Evolutionary conservation across 441 rosid species (phyloP).

Genomic region (Capsella rubella): DNA sequence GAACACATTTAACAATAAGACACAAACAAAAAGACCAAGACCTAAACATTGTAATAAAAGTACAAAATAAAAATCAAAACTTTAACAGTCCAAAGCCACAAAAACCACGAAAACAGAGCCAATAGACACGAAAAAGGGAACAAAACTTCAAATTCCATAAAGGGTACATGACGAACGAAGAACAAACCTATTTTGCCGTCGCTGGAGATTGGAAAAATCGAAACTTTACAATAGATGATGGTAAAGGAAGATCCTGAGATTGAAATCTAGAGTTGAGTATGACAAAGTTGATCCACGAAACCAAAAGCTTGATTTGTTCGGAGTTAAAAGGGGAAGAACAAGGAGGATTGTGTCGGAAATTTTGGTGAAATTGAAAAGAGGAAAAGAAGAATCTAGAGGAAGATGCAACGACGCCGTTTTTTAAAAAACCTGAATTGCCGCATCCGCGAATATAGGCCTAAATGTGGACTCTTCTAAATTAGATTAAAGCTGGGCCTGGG

Average conservation of each 20-base stretch:
- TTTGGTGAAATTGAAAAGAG: constrained; percentile 6
- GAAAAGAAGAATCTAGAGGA: constrained; percentile 37
- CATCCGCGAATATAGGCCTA: constrained; percentile 41
- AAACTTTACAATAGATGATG: neutral
- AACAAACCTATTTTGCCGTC: constrained; percentile 14
- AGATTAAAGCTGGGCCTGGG: constrained; percentile 2
- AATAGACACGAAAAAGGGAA: neutral
- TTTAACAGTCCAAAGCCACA: neutral
- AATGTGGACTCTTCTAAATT: constrained; percentile 22
- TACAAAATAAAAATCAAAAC: neutral
- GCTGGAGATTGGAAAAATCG: neutral
- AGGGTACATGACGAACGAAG: neutral
- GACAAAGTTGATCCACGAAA: neutral
- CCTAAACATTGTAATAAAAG: constrained; percentile 10
- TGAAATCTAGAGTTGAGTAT: neutral
- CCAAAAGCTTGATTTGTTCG: neutral
- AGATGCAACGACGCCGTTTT: constrained; percentile 37
- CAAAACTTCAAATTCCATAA: neutral
- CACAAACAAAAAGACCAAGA: constrained; percentile 12
- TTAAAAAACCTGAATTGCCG: constrained; percentile 23
- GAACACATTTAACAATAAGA: constrained; percentile 17
- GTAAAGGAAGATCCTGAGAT: neutral
- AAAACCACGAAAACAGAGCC: neutral
- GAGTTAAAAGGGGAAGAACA: neutral
- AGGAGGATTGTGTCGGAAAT: neutral